A percentile compares a stretch with the other conserved stretches of the same genome.
Evolutionary conservation across 2,329 filamentous ascomycete species (phyloP).

Genomic region (Cladophialophora bantiana): DNA sequence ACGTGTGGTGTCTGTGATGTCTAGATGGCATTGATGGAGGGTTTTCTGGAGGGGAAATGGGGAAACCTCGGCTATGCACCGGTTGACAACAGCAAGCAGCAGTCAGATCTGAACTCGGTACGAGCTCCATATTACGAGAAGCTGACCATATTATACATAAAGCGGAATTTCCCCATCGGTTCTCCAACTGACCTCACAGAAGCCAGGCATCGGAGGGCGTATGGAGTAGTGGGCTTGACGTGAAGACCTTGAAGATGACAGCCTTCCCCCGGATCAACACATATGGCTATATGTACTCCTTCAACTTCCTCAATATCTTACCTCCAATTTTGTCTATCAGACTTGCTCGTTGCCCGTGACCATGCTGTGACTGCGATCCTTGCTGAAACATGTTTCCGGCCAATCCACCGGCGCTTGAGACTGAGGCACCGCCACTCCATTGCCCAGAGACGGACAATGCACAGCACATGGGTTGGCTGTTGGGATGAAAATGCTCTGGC

Average conservation of each 20-base stretch:
- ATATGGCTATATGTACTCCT: background rate
- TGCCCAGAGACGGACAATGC: slow-evolving; percentile 20
- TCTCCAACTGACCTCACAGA: background rate
- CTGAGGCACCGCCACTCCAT: slow-evolving; percentile 13
- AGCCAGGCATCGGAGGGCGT: too few relatives aligned
- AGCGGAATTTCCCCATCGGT: background rate
- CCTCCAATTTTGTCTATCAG: slow-evolving; percentile 14
- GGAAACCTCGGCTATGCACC: background rate
- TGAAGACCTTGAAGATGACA: too few relatives aligned
- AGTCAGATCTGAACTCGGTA: background rate
- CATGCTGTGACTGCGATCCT: background rate
- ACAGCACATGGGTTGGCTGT: slow-evolving; percentile 35
- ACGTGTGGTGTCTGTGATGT: background rate
- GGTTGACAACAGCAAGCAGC: background rate
- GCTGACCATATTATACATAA: background rate
- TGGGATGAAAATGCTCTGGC: slow-evolving; percentile 27
- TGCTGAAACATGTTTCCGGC: background rate
- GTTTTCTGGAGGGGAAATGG: background rate
- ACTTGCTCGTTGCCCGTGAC: slow-evolving; percentile 1
- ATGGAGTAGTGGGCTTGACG: too few relatives aligned
- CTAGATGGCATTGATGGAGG: too few relatives aligned
- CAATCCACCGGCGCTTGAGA: background rate
- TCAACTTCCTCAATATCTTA: slow-evolving; percentile 1
- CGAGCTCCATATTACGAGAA: background rate
- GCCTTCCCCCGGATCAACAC: too few relatives aligned